These are phyloP conservation scores for Spathaspora arborariae DNA, from an alignment of 805 yeast species.

Conservation along the genomic window DNA sequence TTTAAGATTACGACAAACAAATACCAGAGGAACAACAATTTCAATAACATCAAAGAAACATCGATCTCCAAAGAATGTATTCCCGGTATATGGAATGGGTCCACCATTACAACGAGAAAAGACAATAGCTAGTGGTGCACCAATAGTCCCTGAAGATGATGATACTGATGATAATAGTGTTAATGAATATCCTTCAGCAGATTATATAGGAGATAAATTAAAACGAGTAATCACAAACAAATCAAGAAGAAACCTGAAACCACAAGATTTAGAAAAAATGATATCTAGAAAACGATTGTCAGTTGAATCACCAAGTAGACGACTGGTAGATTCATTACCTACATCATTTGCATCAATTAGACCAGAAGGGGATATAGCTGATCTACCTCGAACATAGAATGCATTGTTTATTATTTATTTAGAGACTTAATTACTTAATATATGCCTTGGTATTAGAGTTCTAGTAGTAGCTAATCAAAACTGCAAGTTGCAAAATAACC, in stretches of 20 bases:
- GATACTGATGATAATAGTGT: background rate
- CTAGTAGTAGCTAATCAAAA: background rate
- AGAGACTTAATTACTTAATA: too few species aligned
- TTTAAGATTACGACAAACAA: background rate
- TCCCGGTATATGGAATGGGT: constrained; percentile 80
- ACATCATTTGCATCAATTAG: background rate
- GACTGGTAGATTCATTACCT: background rate
- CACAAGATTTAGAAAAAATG: constrained; percentile 5
- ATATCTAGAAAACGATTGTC: constrained; percentile 2
- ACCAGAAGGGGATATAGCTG: background rate
- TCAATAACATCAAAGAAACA: background rate
- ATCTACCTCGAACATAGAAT: background rate
- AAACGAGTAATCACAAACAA: constrained; percentile 15
- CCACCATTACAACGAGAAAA: constrained; percentile 53
- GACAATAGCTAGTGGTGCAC: constrained; percentile 46
- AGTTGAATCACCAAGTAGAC: background rate
- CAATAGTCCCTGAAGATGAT: background rate
- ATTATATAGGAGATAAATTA: constrained; percentile 18
- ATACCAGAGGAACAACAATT: constrained; percentile 9
- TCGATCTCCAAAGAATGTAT: constrained; percentile 69
- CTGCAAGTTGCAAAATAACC: constrained; percentile 8
- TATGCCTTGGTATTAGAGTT: too few species aligned
- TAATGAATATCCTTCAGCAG: constrained; percentile 12
- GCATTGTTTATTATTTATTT: too few species aligned
- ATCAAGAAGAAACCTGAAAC: constrained; percentile 3